Conservation (phyloP, 2,329 filamentous ascomycete genomes). For the Cercospora sesami region DNA sequence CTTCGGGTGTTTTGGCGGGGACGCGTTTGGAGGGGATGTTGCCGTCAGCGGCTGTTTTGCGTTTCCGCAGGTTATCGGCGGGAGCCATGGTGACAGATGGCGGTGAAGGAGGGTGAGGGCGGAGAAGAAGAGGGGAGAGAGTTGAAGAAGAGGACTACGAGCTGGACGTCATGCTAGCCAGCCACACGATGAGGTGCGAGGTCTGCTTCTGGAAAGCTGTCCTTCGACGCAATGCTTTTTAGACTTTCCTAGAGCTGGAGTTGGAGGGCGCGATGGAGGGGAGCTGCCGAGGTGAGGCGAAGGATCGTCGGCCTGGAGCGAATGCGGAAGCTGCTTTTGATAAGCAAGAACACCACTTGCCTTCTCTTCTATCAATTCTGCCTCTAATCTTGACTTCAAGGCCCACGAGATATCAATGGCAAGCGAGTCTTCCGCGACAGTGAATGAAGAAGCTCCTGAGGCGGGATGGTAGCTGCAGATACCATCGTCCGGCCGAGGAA, state of each 20-base stretch:
- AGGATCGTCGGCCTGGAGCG: neutral
- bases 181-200: constrained; percentile 1
- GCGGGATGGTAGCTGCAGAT: neutral
- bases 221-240: neutral
- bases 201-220: constrained; percentile 3
- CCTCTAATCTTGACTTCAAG: neutral
- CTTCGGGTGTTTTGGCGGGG: constrained; percentile 15
- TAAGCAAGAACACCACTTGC: neutral
- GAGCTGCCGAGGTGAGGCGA: constrained; percentile 7
- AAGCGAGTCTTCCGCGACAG: neutral
- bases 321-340: constrained; percentile 6
- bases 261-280: neutral
- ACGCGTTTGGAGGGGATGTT: constrained; percentile 9
- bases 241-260: constrained; percentile 1
- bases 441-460: neutral
- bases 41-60: constrained; percentile 20
- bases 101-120: neutral
- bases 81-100: constrained; percentile 17
- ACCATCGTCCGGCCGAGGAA: neutral
- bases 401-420: neutral
- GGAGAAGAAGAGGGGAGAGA: neutral
- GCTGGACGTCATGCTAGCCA: constrained; percentile 14
- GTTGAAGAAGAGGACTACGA: neutral
- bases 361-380: neutral
- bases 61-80: constrained; percentile 22